Percentiles rank a stretch among this genome's conserved stretches.
These are phyloP conservation scores for Begonia loranthoides DNA, from an alignment of 306 rosid species.

Conservation along the genomic window DNA sequence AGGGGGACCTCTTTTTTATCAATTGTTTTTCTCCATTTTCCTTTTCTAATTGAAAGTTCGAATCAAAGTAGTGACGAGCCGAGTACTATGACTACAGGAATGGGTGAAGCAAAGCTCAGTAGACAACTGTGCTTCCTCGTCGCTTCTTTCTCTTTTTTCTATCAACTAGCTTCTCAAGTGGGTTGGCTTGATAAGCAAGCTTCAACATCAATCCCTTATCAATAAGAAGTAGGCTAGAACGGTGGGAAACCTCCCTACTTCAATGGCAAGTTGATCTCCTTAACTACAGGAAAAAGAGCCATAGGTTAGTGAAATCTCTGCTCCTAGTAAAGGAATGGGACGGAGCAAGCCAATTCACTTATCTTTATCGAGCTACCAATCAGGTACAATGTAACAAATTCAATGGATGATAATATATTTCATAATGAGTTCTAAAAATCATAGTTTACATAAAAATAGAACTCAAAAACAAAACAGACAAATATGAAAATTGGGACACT, in stretches of 20 bases:
- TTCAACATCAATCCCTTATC: not conserved
- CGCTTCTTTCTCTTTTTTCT: not conserved
- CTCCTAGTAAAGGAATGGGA: no score
- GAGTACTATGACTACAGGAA: not conserved
- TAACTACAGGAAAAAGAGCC: no score
- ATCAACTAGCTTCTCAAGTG: not conserved
- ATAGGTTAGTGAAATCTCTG: no score
- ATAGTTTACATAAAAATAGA: no score
- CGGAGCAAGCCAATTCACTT: no score
- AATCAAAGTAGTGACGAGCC: not conserved
- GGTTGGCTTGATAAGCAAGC: not conserved
- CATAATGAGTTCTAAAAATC: no score
- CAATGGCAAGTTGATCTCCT: no score
- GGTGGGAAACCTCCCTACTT: not conserved
- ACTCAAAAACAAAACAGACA: no score
- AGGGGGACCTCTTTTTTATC: not conserved
- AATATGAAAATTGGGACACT: no score
- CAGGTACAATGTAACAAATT: no score
- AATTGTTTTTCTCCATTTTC: not conserved
- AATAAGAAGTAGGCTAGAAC: not conserved
- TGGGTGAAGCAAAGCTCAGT: not conserved
- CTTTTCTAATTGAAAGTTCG: not conserved
- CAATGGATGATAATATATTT: no score
- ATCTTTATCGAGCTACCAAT: no score
- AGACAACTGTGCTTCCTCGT: not conserved